These are phyloP conservation scores for Fusarium luffae DNA, from an alignment of 2,329 filamentous ascomycete genomes.

Conservation along the genomic window DNA sequence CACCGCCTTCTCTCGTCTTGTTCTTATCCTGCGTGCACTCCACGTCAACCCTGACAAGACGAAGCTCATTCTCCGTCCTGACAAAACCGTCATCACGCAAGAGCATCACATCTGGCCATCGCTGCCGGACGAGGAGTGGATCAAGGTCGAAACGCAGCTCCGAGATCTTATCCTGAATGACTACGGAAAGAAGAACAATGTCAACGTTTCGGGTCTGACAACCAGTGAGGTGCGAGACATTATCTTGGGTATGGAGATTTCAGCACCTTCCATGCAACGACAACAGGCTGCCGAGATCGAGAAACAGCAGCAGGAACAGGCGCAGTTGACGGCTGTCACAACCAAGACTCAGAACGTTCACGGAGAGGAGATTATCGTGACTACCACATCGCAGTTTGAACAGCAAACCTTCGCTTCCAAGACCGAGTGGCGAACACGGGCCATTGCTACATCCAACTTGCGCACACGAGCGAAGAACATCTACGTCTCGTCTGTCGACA, in stretches of 20 bases:
- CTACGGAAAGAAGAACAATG: slow-evolving; percentile 99
- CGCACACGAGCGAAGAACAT: slow-evolving; percentile 97
- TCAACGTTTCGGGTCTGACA: slow-evolving; percentile 96
- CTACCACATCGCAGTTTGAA: slow-evolving; percentile 97
- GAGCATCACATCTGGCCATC: slow-evolving; percentile 99
- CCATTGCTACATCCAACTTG: slow-evolving; percentile 95
- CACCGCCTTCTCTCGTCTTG: slow-evolving; percentile 95
- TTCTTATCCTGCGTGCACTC: slow-evolving; percentile 91
- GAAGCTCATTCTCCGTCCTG: slow-evolving; percentile 91
- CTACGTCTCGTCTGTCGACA: slow-evolving; percentile 96
- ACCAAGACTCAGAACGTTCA: slow-evolving; percentile 98
- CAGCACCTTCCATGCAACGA: slow-evolving; percentile 95
- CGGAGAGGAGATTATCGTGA: slow-evolving; percentile 97
- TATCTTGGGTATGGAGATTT: slow-evolving; percentile 99
- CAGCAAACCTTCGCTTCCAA: slow-evolving; percentile 98
- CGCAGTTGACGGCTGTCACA: slow-evolving; percentile 94
- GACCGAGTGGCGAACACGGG: slow-evolving; percentile 97
- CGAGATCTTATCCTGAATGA: slow-evolving; percentile 97
- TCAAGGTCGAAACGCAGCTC: slow-evolving; percentile 97
- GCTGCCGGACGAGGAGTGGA: slow-evolving; percentile 95
- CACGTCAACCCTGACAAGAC: slow-evolving; percentile 99
- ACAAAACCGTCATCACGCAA: slow-evolving; percentile 98
- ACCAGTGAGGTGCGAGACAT: slow-evolving; percentile 98
- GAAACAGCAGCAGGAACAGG: slow-evolving; percentile 97
- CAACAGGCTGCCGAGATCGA: slow-evolving; percentile 99